Base-by-base conservation (phyloP, 495 filamentous ascomycete species). In the Neurospora cerealis region DNA sequence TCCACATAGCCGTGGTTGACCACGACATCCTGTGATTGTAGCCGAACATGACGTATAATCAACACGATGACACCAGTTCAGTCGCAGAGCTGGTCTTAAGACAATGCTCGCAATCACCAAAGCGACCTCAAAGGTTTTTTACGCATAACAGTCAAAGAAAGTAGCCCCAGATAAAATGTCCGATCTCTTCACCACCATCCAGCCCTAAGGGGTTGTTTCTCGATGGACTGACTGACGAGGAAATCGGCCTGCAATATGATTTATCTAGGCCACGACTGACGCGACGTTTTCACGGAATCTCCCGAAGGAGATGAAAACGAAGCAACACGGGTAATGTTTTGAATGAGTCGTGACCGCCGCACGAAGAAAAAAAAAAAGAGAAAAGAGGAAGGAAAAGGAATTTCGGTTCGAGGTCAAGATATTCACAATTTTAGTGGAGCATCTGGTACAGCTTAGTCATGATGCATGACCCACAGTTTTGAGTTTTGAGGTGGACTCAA, bases 271-370 rank as follows among this genome's bases (percentile, higher is more conserved):
- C 81, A 83, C 80, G 77, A 83, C 81, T 85, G 83, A 85, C 84
- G 81, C 85, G 80, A 75, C 77, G 74, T 77, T 75, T 82, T 82
- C 82, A 84, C 80, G 69, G 77, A 71, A 75, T 77, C 79, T 76
- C 77, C 76, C 75, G 75, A 75, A 74, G 74, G 80, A 80, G 78
- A 73, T 72, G 62, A 71, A 83, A 80, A 82, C 73, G 77, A 79
- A 83, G 84, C 84, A 86, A 86, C 83, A 84, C 84, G 81, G 84
- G 83, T 77, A 82, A 80, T 81, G 79, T 77, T 79, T 75, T 74
- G 72, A 38, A 82, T 75, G 72, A 79, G 81, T 83, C 77, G 80
- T 84, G 81, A 83, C 76, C 76, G 77, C 78, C 79, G 79, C 80
- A 81, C 79, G 73, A 79, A 40, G 78, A 77, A 79, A 70, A 79